Conservation (phyloP, 257 asterid species). For the Coffea eugenioides region DNA sequence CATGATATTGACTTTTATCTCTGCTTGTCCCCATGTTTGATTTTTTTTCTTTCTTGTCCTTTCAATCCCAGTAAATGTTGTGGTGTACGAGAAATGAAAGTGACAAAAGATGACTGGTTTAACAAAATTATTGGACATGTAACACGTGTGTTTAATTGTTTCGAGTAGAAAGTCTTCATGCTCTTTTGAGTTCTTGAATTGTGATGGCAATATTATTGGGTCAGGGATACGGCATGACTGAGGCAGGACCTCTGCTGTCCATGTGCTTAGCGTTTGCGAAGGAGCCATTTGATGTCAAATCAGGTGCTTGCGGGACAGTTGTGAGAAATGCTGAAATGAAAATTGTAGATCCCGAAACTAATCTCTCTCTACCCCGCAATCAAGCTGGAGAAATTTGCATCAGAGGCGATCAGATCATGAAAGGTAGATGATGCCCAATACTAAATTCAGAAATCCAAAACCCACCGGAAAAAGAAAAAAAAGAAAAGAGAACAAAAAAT, state of each 20-base stretch:
- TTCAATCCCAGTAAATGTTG: background rate
- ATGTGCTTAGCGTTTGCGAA: conserved; percentile 45
- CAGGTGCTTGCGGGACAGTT: conserved; percentile 41
- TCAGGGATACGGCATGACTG: conserved; percentile 48
- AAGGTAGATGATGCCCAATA: conserved; percentile 13
- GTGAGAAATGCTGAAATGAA: conserved; percentile 42
- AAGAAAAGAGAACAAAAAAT: no score
- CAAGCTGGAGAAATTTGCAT: conserved; percentile 40
- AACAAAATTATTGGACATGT: background rate
- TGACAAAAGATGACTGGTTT: background rate
- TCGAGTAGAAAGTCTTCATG: background rate
- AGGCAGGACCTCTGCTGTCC: conserved; percentile 40
- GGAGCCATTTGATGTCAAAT: conserved; percentile 27
- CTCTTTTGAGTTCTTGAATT: background rate
- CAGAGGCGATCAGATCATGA: conserved; percentile 43
- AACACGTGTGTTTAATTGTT: background rate
- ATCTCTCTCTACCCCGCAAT: conserved; percentile 27
- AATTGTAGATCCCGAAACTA: conserved; percentile 29
- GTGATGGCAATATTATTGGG: background rate
- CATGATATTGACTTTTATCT: background rate
- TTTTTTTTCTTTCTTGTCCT: background rate
- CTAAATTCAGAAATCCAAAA: background rate
- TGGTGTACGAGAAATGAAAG: background rate
- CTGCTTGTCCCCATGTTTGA: background rate
- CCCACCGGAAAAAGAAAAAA: no score